These are phyloP conservation scores for Knufia petricola DNA, from an alignment of 2,329 filamentous ascomycete species.

Conservation along the genomic window DNA sequence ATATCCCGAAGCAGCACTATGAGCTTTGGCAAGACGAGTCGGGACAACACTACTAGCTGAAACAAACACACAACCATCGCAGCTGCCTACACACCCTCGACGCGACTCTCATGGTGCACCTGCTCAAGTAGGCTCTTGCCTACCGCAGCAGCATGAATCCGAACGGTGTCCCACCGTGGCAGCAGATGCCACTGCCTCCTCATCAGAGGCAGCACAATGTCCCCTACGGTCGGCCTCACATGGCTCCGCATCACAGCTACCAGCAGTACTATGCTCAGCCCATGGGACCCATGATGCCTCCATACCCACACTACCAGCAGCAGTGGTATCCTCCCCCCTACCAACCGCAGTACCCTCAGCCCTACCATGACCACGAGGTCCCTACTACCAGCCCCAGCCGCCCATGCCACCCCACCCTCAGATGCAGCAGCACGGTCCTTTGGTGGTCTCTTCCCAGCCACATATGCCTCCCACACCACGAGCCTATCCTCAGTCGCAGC, in stretches of 20 bases:
- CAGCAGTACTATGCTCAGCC: constrained; percentile 47
- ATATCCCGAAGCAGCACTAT: background rate
- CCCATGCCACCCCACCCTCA: constrained; percentile 34
- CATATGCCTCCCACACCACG: constrained; percentile 13
- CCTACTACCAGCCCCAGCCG: constrained; percentile 36
- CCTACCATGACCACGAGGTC: constrained; percentile 32
- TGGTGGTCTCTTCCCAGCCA: constrained; percentile 17
- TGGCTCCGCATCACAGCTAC: constrained; percentile 50
- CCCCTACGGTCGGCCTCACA: constrained; percentile 39
- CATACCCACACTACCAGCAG: constrained; percentile 36
- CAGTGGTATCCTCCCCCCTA: constrained; percentile 36
- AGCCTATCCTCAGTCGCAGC: constrained; percentile 17
- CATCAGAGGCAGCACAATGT: constrained; percentile 37
- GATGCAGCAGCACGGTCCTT: constrained; percentile 8
- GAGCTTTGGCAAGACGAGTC: background rate
- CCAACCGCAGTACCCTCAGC: constrained; percentile 32
- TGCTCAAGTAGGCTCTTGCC: constrained; percentile 3
- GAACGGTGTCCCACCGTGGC: constrained; percentile 16
- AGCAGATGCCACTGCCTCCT: background rate
- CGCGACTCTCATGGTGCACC: background rate
- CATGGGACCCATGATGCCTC: constrained; percentile 45
- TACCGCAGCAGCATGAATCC: constrained; percentile 16
- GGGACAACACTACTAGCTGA: background rate
- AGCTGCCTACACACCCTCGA: background rate
- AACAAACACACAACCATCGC: background rate